A percentile compares a stretch with the other conserved stretches of the same genome.
Conservation (phyloP, 371 early-diverging fungal species). For the Apophysomyces sp. region DNA sequence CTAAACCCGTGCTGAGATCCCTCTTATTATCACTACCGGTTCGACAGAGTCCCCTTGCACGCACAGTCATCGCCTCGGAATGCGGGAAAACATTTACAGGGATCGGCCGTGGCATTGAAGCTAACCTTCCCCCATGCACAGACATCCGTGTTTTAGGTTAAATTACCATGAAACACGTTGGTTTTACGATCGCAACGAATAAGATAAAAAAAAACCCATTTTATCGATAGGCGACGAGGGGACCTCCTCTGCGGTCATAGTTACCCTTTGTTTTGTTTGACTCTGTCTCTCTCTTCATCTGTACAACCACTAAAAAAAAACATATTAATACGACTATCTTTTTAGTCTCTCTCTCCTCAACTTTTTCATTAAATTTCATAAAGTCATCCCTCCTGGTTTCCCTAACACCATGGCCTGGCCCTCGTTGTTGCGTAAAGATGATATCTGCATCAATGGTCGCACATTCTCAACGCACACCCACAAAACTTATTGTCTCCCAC, state of each 20-base stretch:
- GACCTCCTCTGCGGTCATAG: not conserved
- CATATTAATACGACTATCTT: not conserved
- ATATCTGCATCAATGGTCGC: not conserved
- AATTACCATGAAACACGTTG: not conserved
- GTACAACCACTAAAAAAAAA: not conserved
- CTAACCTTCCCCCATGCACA: constrained; percentile 2
- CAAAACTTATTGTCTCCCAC: constrained; percentile 19
- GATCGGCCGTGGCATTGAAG: not conserved
- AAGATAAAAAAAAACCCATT: not conserved
- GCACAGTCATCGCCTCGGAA: not conserved
- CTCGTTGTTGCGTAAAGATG: constrained; percentile 3
- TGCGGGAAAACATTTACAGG: not conserved
- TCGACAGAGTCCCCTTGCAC: constrained; percentile 2
- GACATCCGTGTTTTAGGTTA: not conserved
- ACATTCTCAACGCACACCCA: not conserved
- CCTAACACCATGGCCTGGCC: not conserved
- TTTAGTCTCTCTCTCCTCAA: not conserved
- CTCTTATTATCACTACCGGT: not conserved
- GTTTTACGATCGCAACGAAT: not conserved
- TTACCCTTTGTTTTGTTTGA: not conserved
- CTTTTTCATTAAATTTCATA: not conserved
- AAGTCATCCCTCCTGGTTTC: not conserved
- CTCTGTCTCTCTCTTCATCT: not conserved
- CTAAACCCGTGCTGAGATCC: not conserved
- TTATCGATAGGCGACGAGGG: not conserved